phyloP scores from a whole-genome alignment of 345 rosid genomes.

The Bruguiera gymnorhiza region DNA sequence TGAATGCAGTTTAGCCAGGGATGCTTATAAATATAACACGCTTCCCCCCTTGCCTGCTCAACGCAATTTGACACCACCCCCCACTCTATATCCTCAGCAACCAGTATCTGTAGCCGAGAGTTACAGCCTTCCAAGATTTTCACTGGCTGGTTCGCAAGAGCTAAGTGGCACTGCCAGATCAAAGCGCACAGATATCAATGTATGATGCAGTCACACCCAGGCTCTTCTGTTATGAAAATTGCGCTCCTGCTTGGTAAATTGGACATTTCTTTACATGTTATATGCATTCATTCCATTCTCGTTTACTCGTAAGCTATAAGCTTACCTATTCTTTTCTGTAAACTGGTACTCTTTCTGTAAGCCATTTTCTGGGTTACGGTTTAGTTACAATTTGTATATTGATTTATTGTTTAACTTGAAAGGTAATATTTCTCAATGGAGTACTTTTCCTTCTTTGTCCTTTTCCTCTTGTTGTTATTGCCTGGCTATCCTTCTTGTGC shows the following conservation, averaged over 20 bases:
- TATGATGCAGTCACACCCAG: constrained; percentile 29
- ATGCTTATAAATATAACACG: constrained; percentile 64
- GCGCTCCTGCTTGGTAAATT: not conserved
- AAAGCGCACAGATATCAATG: constrained; percentile 81
- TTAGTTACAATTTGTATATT: constrained; percentile 17
- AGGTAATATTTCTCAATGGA: constrained; percentile 1
- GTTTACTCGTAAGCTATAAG: constrained; percentile 11
- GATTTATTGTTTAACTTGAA: constrained; percentile 11
- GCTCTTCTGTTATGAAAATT: not conserved
- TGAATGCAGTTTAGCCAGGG: constrained; percentile 54
- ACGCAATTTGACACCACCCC: constrained; percentile 92
- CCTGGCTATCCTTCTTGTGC: too few relatives aligned
- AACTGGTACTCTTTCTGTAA: not conserved
- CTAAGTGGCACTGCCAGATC: constrained; percentile 54
- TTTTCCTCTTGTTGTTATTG: too few relatives aligned
- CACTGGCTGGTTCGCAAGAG: constrained; percentile 51
- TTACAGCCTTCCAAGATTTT: constrained; percentile 72
- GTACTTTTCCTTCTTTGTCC: not conserved
- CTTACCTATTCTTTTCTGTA: constrained; percentile 27
- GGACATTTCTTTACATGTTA: not conserved
- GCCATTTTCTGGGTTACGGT: constrained; percentile 8
- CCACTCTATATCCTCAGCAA: constrained; percentile 91
- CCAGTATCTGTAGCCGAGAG: constrained; percentile 69
- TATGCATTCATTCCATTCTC: not conserved
- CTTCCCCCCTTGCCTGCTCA: constrained; percentile 93